Percentiles rank a stretch among this genome's conserved stretches.
phyloP scores from a whole-genome alignment of 2,329 filamentous ascomycete species.

The Cordyceps militaris region DNA sequence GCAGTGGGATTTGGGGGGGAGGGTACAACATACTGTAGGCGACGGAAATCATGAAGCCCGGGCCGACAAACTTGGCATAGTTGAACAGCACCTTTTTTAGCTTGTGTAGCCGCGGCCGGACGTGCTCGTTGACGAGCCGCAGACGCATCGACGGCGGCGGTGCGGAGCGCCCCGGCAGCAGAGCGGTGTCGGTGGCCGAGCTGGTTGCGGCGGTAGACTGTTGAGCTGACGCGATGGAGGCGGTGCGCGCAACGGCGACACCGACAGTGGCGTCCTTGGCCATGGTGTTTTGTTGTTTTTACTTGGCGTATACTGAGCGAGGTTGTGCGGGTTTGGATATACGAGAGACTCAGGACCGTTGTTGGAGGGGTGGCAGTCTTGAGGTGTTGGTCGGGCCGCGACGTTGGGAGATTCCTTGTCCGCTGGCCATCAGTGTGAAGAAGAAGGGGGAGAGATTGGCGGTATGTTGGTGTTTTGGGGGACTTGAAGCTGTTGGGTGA shows the following conservation, averaged over 20 bases:
- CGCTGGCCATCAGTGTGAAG: neutral
- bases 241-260: neutral
- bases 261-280: neutral
- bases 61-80: constrained; percentile 44
- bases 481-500: neutral
- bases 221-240: neutral
- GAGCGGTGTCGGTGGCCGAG: neutral
- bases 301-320: neutral
- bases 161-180: neutral
- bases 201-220: neutral
- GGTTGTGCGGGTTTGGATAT: neutral
- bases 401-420: neutral
- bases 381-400: neutral
- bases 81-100: neutral
- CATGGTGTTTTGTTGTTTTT: neutral
- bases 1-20: neutral
- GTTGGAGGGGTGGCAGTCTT: neutral
- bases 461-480: neutral
- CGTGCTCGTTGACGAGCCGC: neutral
- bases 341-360: neutral
- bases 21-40: constrained; percentile 42
- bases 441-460: neutral
- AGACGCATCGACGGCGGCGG: neutral
- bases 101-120: neutral
- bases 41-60: constrained; percentile 58